phyloP scores from a whole-genome alignment of 768 basidiomycete genomes.

The Kwoniella sp. region DNA sequence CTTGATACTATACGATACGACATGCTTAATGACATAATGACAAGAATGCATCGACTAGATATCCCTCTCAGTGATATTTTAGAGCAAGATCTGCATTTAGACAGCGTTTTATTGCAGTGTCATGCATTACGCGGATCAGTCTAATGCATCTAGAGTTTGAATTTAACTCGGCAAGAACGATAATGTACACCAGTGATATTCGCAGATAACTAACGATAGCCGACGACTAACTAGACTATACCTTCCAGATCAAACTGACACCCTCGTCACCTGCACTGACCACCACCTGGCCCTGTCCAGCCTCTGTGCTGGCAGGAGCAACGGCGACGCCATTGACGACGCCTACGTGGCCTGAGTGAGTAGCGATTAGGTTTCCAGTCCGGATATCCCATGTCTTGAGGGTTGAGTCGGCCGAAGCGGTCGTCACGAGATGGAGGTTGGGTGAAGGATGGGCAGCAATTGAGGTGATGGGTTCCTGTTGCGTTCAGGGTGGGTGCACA shows the following conservation, averaged over 20 bases:
- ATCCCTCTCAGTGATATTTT: neutral
- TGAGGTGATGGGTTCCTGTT: constrained; percentile 82
- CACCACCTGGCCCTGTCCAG: constrained; percentile 60
- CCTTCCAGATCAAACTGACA: constrained; percentile 70
- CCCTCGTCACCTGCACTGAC: constrained; percentile 92
- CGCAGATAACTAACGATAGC: too few relatives aligned
- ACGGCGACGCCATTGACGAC: constrained; percentile 75
- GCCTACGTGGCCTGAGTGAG: constrained; percentile 79
- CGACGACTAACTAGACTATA: too few relatives aligned
- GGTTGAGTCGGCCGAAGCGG: constrained; percentile 81
- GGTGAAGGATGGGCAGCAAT: constrained; percentile 74
- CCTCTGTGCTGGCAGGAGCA: constrained; percentile 56
- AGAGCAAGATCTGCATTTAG: too few relatives aligned
- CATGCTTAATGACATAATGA: neutral
- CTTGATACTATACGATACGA: neutral
- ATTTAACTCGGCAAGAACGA: too few relatives aligned
- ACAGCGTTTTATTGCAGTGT: too few relatives aligned
- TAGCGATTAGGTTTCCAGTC: constrained; percentile 72
- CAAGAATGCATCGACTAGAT: neutral
- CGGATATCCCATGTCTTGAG: constrained; percentile 92
- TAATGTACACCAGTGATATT: too few relatives aligned
- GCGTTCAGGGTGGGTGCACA: neutral
- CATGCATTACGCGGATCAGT: neutral
- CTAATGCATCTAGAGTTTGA: neutral
- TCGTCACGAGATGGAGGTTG: constrained; percentile 74